These are phyloP conservation scores for Trichosporon sp. DNA, from an alignment of 1,284 basidiomycete genomes.

Conservation along the genomic window DNA sequence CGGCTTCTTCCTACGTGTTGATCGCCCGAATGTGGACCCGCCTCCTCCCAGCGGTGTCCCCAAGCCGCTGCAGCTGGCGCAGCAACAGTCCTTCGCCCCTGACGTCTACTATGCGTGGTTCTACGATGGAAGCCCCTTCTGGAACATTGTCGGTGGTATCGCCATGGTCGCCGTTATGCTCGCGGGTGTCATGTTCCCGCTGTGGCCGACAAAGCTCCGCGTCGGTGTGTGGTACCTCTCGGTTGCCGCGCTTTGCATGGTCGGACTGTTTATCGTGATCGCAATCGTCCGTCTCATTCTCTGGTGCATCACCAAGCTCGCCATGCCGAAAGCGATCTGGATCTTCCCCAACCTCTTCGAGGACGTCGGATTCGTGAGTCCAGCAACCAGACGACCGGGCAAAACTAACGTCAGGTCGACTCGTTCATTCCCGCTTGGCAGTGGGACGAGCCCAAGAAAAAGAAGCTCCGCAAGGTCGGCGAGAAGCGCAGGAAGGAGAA, in stretches of 20 bases:
- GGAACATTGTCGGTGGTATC: constrained; percentile 86
- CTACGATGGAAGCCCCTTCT: constrained; percentile 91
- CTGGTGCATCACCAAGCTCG: constrained; percentile 88
- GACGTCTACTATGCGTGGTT: constrained; percentile 91
- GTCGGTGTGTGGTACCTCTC: constrained; percentile 95
- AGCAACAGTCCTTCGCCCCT: constrained; percentile 72
- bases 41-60: constrained; percentile 72
- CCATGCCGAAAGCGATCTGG: constrained; percentile 91
- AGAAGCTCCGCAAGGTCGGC: constrained; percentile 61
- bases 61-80: constrained; percentile 77
- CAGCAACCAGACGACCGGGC: not conserved
- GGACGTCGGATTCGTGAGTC: constrained; percentile 94
- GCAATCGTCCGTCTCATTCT: constrained; percentile 91
- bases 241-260: constrained; percentile 81
- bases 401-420: constrained; percentile 68
- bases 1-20: constrained; percentile 86
- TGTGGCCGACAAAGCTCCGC: constrained; percentile 93
- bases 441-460: constrained; percentile 94
- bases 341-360: constrained; percentile 98
- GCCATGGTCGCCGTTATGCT: constrained; percentile 93
- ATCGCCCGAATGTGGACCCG: constrained; percentile 62
- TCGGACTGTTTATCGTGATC: constrained; percentile 87
- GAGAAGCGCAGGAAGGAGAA: constrained; percentile 34
- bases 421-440: constrained; percentile 98
- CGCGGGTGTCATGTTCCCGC: constrained; percentile 97